phyloP scores from a whole-genome alignment of 768 basidiomycete genomes.

The Sistotremastrum niveocremeum region DNA sequence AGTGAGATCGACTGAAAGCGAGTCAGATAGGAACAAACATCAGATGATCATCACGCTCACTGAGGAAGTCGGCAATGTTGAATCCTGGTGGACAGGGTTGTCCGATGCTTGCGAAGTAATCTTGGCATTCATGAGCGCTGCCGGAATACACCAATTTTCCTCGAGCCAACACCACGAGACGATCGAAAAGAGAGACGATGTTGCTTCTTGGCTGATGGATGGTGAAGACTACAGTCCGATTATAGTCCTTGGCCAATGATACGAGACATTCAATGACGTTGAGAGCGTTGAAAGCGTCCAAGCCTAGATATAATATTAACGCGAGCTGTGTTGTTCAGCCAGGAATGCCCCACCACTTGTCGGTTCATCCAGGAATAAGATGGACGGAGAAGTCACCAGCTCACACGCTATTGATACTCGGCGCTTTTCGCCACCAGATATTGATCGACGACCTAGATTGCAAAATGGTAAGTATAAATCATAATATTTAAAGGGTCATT shows the following conservation, averaged over 20 bases:
- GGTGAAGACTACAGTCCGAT: slow-evolving; percentile 92
- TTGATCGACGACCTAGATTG: slow-evolving; percentile 63
- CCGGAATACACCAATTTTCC: slow-evolving; percentile 84
- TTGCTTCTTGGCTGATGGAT: slow-evolving; percentile 98
- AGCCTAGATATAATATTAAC: slow-evolving; percentile 31
- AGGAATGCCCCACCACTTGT: slow-evolving; percentile 61
- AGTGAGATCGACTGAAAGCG: slow-evolving; percentile 50
- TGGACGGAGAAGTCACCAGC: slow-evolving; percentile 91
- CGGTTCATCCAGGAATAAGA: slow-evolving; percentile 93
- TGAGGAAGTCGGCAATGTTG: slow-evolving; percentile 94
- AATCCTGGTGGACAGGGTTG: slow-evolving; percentile 84
- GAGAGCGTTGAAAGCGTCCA: slow-evolving; percentile 91
- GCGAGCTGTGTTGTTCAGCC: neutral
- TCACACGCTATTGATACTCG: slow-evolving; percentile 97
- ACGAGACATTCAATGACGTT: slow-evolving; percentile 88
- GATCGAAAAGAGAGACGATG: slow-evolving; percentile 92
- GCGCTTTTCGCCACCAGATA: slow-evolving; percentile 96
- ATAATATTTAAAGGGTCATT: neutral
- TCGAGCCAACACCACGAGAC: slow-evolving; percentile 70
- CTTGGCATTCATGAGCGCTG: slow-evolving; percentile 57
- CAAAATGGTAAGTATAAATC: neutral
- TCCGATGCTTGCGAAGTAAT: slow-evolving; percentile 69
- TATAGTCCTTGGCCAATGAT: slow-evolving; percentile 75
- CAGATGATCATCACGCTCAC: slow-evolving; percentile 32
- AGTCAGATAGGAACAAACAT: neutral